Evolutionary conservation across 805 yeast genomes (phyloP), one percentile per base, ranked within the genome.

Genomic region (Cyberlindnera galapagoensis): DNA sequence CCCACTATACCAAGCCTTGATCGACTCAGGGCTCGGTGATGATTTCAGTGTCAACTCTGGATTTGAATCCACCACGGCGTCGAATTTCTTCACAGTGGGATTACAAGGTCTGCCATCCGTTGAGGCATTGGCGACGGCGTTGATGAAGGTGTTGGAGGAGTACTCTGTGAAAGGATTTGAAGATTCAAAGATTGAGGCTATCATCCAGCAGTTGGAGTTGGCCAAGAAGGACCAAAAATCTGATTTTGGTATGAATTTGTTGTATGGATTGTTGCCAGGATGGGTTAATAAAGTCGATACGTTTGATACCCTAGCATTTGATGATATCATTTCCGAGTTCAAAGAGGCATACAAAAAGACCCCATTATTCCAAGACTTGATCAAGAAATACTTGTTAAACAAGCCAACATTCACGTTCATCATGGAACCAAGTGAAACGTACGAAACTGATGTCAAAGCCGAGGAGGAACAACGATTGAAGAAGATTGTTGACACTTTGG

Each of bases 1-100:
- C 6, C 90, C 94, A 6, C 65, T 92, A 34, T 85, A 88, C 56
- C 85, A 87, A 56, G 73, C 74, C n/a, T 63, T 92, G 34, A 81
- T 92, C 34, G 98, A 92, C 54, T 59, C 81, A 2, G 92, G 90
- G 2, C 52, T 79, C 21, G 97, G 92, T 25, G 74, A 83, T 31
- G 97, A 92, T 43, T 92, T 79, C 51, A 64, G 90, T 1, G 82
- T 86, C 5, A 92, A 92, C 51, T 67, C 94, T 1, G 98, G 98
- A 1, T 63, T 85, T 34, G 97, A 90, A 38, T 69, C 82, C 2
- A 76, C 84, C 32, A 82, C 95, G 4, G 79, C 84, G 0, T 69
- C 74, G 26, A 74, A 83, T 37, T 65, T 87, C 33, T 80, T 90
- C 52, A 81, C 95, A 3, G 63, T 92, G 33, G 98, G 98, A 5